A percentile compares a stretch with the other conserved stretches of the same genome.
Conservation (phyloP, 1,139 yeast species). For the Magnusiomyces ingens region DNA sequence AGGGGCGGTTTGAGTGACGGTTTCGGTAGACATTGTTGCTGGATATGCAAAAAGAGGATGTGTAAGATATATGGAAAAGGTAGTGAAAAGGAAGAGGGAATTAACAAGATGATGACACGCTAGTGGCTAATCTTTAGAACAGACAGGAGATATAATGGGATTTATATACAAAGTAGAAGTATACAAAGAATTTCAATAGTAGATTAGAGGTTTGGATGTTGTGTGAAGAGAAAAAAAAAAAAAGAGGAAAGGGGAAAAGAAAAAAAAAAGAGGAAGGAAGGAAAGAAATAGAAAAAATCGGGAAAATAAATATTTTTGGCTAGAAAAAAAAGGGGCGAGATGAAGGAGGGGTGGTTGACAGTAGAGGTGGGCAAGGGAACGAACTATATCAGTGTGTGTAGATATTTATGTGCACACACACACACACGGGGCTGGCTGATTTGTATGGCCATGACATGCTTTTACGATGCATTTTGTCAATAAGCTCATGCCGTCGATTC, state of each 20-base stretch:
- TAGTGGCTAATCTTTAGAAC: slow-evolving; percentile 2
- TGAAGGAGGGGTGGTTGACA: too few species aligned
- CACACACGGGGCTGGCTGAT: too few species aligned
- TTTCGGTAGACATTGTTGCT: slow-evolving; percentile 2
- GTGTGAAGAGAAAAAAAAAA: background rate
- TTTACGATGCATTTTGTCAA: too few species aligned
- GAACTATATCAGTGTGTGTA: too few species aligned
- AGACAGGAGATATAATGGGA: background rate
- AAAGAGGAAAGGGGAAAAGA: background rate
- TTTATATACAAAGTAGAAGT: background rate
- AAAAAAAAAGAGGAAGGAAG: background rate
- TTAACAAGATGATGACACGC: slow-evolving; percentile 1
- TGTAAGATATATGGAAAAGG: background rate
- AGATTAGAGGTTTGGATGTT: slow-evolving; percentile 1
- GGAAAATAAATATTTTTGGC: too few species aligned
- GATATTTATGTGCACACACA: too few species aligned
- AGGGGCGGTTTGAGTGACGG: slow-evolving; percentile 3
- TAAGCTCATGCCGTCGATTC: too few species aligned
- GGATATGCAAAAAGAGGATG: background rate
- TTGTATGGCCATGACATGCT: too few species aligned
- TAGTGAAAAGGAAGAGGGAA: background rate
- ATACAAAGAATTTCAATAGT: background rate
- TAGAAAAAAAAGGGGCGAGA: too few species aligned
- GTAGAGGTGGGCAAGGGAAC: too few species aligned
- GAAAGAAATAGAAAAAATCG: too few species aligned